Evolutionary conservation across 805 yeast species (phyloP), one percentile per base, ranked within the genome.

Genomic region (Candida yuanshanica): DNA sequence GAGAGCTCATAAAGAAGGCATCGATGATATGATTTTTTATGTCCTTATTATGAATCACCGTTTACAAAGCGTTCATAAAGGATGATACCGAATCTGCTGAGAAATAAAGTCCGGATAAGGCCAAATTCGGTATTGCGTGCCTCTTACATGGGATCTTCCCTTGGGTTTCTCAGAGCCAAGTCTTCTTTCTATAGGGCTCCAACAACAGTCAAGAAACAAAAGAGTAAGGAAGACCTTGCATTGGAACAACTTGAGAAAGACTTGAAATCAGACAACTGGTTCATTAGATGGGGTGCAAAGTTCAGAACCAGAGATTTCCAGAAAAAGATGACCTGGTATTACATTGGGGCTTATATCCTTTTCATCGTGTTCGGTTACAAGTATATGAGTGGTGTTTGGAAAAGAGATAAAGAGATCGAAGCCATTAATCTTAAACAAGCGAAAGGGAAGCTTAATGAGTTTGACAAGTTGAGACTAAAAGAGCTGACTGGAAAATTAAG

Each of bases 361-460:
- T 74, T 81, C 53, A 58, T 79, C 22, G 65, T 74, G 17, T 74
- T 80, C 43, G 85, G 87, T 39, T 70, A 76, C 43, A 72, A 71
- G 54, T 79, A 80, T 57, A 80, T 83, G 78, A 69, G 77, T 51
- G 83, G 82, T 52, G 59, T 83, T 38, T 83, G 75, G 58, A 63
- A 68, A 35, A 79, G 79, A 60, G 91, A 84, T 46, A 66, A 74
- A 43, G 87, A 82, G 53, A 63, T 78, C 44, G 72, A 66, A 59
- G 44, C 53, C 49, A 46, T 75, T 58, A 43, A 63, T 52, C 49
- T 55, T 43, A 59, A 75, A 65, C 53, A 68, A 61, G 55, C 50
- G 20, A 42, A 51, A 17, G 43, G 42, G 3, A 53, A 68, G 5
- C 36, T 57, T 20, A 72, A 74, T 35, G 90, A 84, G 51, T 84